Evolutionary conservation across 805 yeast genomes (phyloP), one percentile per base, ranked within the genome.

Genomic region (Ogataea wickerhamii): DNA sequence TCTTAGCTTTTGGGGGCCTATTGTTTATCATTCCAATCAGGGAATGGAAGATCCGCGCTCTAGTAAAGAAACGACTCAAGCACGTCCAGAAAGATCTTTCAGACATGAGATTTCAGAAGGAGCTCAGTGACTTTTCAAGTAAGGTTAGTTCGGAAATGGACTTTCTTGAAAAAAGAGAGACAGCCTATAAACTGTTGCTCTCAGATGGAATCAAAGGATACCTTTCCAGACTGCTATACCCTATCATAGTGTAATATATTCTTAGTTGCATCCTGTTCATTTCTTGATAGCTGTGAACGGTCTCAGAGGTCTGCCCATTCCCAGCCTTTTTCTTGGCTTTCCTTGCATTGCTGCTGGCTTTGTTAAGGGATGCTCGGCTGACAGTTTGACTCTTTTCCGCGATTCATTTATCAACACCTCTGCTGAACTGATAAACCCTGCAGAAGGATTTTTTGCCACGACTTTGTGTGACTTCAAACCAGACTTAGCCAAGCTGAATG

Each of bases 31-130:
- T 76, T 2, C 57, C 74, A 0, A 55, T 76, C 21, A 64, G 88
- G 46, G 81, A 78, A 46, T 64, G 66, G 60, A 62, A 74, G 38
- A 73, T 80, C 3, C 50, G 66, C 36, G 54, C 63, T 20, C 58
- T 63, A 43, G 37, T 75, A 4, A 17, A 34, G 11, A 37, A 21
- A 7, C 45, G 56, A 28, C 34, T 51, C 17, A 44, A 34, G 5
- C 29, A 28, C n/a, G 37, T 48, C 8, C 47, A 41, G 18, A 41
- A 38, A 21, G 23, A 35, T 5, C 30, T 47, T 17, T 28, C 50
- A 26, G 29, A 10, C 8, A 10, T 26, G 17, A 6, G n/a, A 11
- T 7, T 14, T 7, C n/a, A 11, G 6, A 17, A 29, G 22, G 20
- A 18, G 14, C 4, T 20, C 12, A 26, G 24, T 17, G 16, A 18